Percentiles rank a stretch among this genome's conserved stretches.
These are phyloP conservation scores for Pilaira anomala DNA, from an alignment of 192 early-diverging fungal species.

Conservation along the genomic window DNA sequence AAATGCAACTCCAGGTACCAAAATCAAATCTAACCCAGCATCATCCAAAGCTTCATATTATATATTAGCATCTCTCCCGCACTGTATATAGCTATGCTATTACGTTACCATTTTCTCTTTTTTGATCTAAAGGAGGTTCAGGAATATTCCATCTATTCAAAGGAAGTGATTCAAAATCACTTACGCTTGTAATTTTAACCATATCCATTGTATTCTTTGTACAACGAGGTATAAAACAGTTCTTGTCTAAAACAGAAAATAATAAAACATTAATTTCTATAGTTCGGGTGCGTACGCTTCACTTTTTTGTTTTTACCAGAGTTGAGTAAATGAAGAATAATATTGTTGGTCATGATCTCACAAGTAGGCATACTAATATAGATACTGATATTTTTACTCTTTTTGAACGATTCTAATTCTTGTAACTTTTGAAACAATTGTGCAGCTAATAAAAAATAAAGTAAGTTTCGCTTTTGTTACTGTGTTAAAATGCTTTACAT, in stretches of 20 bases:
- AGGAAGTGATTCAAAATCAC: constrained; percentile 58
- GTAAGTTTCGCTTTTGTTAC: too few species aligned
- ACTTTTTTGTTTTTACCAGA: constrained; percentile 31
- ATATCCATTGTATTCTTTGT: constrained; percentile 56
- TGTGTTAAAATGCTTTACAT: neutral
- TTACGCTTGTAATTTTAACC: constrained; percentile 57
- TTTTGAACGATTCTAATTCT: constrained; percentile 32
- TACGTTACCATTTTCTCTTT: constrained; percentile 51
- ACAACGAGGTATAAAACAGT: constrained; percentile 55
- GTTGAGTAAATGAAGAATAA: constrained; percentile 46
- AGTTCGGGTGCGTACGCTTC: too few species aligned
- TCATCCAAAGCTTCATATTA: constrained; percentile 45
- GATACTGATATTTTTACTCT: constrained; percentile 45
- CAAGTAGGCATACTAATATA: constrained; percentile 52
- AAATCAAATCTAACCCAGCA: constrained; percentile 55
- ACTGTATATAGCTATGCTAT: neutral
- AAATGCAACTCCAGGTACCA: constrained; percentile 63
- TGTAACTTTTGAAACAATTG: constrained; percentile 32
- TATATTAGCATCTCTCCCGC: neutral
- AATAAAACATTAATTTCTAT: neutral
- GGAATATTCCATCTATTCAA: constrained; percentile 68
- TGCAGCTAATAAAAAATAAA: constrained; percentile 4
- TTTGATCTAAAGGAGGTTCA: constrained; percentile 52
- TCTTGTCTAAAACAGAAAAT: constrained; percentile 39
- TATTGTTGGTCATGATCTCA: constrained; percentile 46